Percentiles rank a stretch among this genome's conserved stretches.
Evolutionary conservation across 257 asterid genomes (phyloP).

Genomic region (Rhazya stricta): DNA sequence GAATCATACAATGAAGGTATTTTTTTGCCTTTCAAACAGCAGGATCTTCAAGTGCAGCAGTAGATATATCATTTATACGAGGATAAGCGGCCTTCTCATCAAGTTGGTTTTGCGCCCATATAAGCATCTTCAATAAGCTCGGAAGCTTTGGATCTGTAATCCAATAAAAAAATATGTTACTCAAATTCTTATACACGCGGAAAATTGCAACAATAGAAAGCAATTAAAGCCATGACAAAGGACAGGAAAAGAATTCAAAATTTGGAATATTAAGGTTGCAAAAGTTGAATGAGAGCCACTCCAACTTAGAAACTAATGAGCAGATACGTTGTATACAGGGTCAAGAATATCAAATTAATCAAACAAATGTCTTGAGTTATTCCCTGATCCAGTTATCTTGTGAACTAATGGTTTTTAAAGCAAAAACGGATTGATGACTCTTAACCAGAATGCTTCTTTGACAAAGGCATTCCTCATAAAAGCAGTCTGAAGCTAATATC

Average conservation of each 20-base stretch:
- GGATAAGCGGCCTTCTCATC: conserved; percentile 76
- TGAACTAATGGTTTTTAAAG: background rate
- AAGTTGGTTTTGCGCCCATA: conserved; percentile 74
- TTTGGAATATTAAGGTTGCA: background rate
- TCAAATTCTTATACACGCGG: background rate
- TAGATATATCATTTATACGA: conserved; percentile 55
- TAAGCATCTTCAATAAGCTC: conserved; percentile 73
- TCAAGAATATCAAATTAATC: background rate
- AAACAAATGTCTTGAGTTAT: background rate
- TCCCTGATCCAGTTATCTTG: background rate
- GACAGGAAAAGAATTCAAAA: background rate
- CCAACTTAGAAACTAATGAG: background rate
- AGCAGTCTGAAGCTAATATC: background rate
- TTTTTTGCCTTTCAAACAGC: conserved; percentile 29
- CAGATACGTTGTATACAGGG: background rate
- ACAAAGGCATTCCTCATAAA: background rate
- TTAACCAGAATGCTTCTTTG: background rate
- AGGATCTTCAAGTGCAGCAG: conserved; percentile 78
- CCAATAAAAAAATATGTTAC: conserved; percentile 6
- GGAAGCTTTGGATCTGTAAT: conserved; percentile 87
- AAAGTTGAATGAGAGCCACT: background rate
- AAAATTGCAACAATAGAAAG: background rate
- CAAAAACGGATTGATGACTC: background rate
- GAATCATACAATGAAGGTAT: conserved; percentile 3
- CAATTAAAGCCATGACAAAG: background rate